phyloP scores from a whole-genome alignment of 1,284 basidiomycete genomes.

The Ceraceosorus bombacis region DNA sequence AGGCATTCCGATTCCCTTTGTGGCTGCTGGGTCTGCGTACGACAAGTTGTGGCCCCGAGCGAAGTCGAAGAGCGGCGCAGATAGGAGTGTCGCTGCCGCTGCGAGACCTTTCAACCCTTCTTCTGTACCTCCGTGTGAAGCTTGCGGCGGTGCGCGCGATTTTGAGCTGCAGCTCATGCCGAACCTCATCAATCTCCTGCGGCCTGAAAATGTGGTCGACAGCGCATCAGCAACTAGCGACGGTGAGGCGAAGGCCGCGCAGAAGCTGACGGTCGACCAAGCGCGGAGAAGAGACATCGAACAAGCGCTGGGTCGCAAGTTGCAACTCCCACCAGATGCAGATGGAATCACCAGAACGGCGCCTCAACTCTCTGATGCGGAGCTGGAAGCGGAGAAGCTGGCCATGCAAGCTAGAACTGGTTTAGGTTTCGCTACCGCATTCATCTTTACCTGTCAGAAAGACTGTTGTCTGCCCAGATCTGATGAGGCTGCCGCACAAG shows the following conservation, averaged over 20 bases:
- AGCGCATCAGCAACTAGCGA: slow-evolving; percentile 1
- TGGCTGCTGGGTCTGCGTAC: slow-evolving; percentile 27
- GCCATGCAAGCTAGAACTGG: slow-evolving; percentile 21
- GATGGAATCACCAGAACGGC: slow-evolving; percentile 9
- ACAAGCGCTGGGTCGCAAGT: slow-evolving; percentile 27
- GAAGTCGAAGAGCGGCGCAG: not conserved
- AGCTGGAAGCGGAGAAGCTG: not conserved
- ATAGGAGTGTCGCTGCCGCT: slow-evolving; percentile 1
- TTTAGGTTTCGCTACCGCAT: slow-evolving; percentile 39
- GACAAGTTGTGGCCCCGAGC: slow-evolving; percentile 33
- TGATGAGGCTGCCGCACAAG: not conserved
- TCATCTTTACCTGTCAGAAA: slow-evolving; percentile 39
- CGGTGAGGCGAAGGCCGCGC: slow-evolving; percentile 9
- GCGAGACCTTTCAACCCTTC: slow-evolving; percentile 4
- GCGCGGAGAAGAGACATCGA: slow-evolving; percentile 31
- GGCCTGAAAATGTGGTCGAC: slow-evolving; percentile 9
- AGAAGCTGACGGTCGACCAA: slow-evolving; percentile 6
- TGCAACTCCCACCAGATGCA: slow-evolving; percentile 11
- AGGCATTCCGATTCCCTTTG: slow-evolving; percentile 38
- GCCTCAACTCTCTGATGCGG: not conserved
- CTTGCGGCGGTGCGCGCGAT: slow-evolving; percentile 30
- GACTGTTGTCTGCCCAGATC: slow-evolving; percentile 25
- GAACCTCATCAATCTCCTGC: slow-evolving; percentile 41
- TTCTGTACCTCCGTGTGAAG: slow-evolving; percentile 28
- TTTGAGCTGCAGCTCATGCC: slow-evolving; percentile 49